Percentiles rank a stretch among this genome's conserved stretches.
These are phyloP conservation scores for Colletotrichum phormii DNA, from an alignment of 2,329 filamentous ascomycete genomes.

Conservation along the genomic window DNA sequence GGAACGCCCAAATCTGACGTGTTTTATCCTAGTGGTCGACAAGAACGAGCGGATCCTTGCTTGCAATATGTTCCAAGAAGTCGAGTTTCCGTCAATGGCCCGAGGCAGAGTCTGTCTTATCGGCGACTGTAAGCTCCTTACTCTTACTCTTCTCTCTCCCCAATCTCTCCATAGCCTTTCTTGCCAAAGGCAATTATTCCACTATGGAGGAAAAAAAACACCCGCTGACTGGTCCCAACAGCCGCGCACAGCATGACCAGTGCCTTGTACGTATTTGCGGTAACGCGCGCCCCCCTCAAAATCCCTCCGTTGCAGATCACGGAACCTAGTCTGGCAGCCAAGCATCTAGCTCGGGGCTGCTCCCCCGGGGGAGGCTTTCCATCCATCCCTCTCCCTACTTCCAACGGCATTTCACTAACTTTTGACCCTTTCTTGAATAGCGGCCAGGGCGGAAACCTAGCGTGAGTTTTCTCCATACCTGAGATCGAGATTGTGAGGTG, in stretches of 20 bases:
- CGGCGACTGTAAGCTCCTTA: slow-evolving; percentile 35
- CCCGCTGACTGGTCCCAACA: slow-evolving; percentile 6
- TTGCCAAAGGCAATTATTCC: background rate
- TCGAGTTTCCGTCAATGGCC: slow-evolving; percentile 38
- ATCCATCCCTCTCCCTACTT: background rate
- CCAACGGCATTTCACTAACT: background rate
- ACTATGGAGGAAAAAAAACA: no score
- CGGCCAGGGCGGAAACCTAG: background rate
- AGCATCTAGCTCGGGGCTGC: background rate
- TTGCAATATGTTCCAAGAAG: slow-evolving; percentile 39
- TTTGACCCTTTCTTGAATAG: background rate
- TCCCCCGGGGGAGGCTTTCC: background rate
- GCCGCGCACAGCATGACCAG: slow-evolving; percentile 40
- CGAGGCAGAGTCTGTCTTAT: slow-evolving; percentile 37
- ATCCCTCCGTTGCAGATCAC: slow-evolving; percentile 10
- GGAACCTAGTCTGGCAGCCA: background rate
- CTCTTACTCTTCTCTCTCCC: background rate
- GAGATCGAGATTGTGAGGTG: background rate
- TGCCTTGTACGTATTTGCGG: slow-evolving; percentile 15
- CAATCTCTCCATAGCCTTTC: background rate
- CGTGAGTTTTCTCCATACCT: background rate
- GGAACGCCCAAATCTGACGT: background rate
- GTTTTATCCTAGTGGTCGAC: slow-evolving; percentile 31
- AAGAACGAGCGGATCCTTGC: slow-evolving; percentile 38
- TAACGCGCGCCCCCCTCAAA: background rate